Base-by-base conservation (phyloP, 208 protist species). In the Wallacemonas sp. region DNA sequence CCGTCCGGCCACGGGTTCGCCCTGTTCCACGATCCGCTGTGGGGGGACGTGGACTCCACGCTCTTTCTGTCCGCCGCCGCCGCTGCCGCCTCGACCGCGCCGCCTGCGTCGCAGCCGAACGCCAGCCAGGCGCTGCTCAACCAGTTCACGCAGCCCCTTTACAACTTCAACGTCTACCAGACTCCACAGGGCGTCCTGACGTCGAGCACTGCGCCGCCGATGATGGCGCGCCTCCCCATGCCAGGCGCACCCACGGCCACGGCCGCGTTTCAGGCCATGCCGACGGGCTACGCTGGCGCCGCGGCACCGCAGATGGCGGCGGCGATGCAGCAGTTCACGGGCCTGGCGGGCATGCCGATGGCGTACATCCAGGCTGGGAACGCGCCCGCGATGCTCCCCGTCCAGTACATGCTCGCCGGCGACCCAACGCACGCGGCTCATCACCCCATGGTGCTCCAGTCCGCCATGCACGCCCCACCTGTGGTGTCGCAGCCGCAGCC, bases 11-110 rank as follows among this genome's bases (percentile, higher is more conserved):
- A 76, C 18, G 72, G 72, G 63, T 61, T 93, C 33, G 81, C 87
- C 2, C 69, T 93, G 39, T 93, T 93, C 65, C 87, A 93, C 63
- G 84, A 93, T 76, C 83, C 83, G 4, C 67, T 93, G 48, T 93
- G 87, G 87, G 81, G 83, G 3, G 74, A 76, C 31, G 28, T 26
- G 3, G 57, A 74, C 25, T 61, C 74, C 20, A 70, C 61, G 29
- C 63, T 71, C 23, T 70, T 76, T 41, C 49, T 39, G 28, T n/a
- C 64, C 14, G 52, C 67, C 33, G 33, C 54, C 18, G 29, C 52
- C 41, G 38, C 67, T 4, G 28, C 67, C 45, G 46, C n/a, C n/a
- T n/a, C n/a, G n/a, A n/a, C n/a, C n/a, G n/a, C n/a, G n/a, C n/a
- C 66, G 7, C 23, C 8, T 22, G n/a, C 55, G 5, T 44, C 72